A percentile compares a stretch with the other conserved stretches of the same genome.
Conservation (phyloP, 2,329 filamentous ascomycete species). For the Arthrobotrys sphaeroides region DNA sequence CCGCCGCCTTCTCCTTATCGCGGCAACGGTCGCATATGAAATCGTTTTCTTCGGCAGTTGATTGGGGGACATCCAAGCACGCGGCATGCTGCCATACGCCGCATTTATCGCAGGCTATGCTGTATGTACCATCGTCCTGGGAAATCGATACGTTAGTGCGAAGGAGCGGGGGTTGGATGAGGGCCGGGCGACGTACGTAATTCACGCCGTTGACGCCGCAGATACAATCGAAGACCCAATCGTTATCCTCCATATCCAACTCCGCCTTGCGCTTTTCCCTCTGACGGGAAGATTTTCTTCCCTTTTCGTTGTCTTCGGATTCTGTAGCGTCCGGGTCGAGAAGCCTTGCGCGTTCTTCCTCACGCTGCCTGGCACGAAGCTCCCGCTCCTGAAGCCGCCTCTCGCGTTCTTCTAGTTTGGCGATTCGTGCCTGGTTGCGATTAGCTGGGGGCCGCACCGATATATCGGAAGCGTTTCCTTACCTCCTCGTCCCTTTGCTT, state of each 20-base stretch:
- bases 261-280: conserved; percentile 53
- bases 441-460: conserved; percentile 55
- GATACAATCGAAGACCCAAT: conserved; percentile 94
- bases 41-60: conserved; percentile 81
- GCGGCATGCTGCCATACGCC: conserved; percentile 97
- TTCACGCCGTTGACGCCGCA: conserved; percentile 92
- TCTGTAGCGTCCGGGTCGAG: conserved; percentile 49
- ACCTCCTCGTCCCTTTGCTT: conserved; percentile 73
- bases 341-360: conserved; percentile 63
- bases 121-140: conserved; percentile 89
- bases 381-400: conserved; percentile 66
- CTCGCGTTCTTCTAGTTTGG: conserved; percentile 64
- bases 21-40: conserved; percentile 81
- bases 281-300: conserved; percentile 52
- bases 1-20: conserved; percentile 66
- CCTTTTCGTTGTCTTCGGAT: conserved; percentile 23
- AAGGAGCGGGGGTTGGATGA: neutral
- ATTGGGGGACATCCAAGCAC: conserved; percentile 81
- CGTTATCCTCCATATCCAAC: conserved; percentile 72
- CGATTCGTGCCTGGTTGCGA: conserved; percentile 73
- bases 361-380: conserved; percentile 83
- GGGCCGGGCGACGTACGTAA: conserved; percentile 62
- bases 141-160: conserved; percentile 7
- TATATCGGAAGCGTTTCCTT: conserved; percentile 64
- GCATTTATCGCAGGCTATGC: conserved; percentile 91